Conservation (phyloP, 164 flowering plant species). For the Macadamia tetraphylla region DNA sequence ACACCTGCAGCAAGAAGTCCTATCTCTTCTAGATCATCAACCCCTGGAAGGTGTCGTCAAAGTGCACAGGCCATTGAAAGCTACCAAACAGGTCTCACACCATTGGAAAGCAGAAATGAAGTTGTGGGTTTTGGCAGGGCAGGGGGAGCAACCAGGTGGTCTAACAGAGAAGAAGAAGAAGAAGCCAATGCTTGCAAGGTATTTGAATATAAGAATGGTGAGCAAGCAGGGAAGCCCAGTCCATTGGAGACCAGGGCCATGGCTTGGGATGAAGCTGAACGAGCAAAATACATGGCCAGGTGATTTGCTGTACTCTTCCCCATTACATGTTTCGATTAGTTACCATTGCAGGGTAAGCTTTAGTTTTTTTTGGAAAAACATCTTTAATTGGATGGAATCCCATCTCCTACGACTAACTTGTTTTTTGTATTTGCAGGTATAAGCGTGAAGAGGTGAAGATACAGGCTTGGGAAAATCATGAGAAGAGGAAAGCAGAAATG, state of each 20-base stretch:
- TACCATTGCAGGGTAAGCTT: neutral
- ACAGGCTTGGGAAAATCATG: conserved; percentile 93
- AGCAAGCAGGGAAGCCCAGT: too few species aligned
- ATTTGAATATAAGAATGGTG: neutral
- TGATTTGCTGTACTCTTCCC: conserved; percentile 18
- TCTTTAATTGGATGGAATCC: neutral
- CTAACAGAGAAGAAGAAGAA: too few species aligned
- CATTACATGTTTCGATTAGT: neutral
- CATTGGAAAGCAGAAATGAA: too few species aligned
- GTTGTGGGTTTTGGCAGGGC: too few species aligned
- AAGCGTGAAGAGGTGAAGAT: conserved; percentile 95
- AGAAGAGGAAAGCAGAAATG: conserved; percentile 93
- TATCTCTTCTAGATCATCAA: too few species aligned
- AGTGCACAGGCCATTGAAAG: too few species aligned
- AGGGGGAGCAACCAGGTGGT: too few species aligned
- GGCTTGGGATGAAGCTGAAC: conserved; percentile 98
- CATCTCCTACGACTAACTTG: neutral
- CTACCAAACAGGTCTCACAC: too few species aligned
- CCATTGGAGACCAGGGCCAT: conserved; percentile 38
- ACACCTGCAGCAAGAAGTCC: too few species aligned
- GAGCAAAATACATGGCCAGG: conserved; percentile 93
- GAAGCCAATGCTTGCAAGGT: too few species aligned
- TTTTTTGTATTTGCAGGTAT: conserved; percentile 38
- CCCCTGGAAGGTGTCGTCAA: too few species aligned
- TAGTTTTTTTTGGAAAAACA: too few species aligned